Evolutionary conservation across 495 filamentous ascomycete genomes (phyloP).

Genomic region (Hyaloscypha variabilis): DNA sequence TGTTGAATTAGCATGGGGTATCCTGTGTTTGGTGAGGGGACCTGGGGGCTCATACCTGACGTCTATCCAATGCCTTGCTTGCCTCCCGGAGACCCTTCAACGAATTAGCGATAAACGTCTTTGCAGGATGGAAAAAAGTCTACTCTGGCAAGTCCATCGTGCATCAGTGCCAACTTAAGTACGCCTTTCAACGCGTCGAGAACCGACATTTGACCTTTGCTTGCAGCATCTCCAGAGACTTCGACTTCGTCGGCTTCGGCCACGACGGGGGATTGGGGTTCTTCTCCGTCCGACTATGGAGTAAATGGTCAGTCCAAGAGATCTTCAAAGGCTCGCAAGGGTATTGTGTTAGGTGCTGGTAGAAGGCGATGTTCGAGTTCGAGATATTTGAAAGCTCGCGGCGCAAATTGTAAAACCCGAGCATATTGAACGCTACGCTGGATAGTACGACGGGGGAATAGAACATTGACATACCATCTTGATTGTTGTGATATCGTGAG

Average conservation of each 20-base stretch:
- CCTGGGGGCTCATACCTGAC: too few relatives aligned
- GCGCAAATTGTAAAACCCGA: not conserved
- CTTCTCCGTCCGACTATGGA: conserved; percentile 66
- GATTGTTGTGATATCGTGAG: conserved; percentile 38
- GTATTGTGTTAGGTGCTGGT: not conserved
- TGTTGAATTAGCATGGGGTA: too few relatives aligned
- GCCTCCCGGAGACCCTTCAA: too few relatives aligned
- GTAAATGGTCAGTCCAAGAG: conserved; percentile 4
- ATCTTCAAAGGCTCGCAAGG: not conserved
- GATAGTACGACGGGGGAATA: not conserved
- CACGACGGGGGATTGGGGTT: conserved; percentile 63
- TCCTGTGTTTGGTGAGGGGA: too few relatives aligned
- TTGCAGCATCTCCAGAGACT: conserved; percentile 79
- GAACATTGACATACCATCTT: conserved; percentile 52
- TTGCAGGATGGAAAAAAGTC: too few relatives aligned
- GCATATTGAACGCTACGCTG: not conserved
- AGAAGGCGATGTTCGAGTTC: conserved; percentile 3
- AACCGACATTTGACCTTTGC: conserved; percentile 93
- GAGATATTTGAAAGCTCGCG: not conserved
- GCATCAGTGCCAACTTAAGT: conserved; percentile 96
- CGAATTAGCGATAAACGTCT: too few relatives aligned
- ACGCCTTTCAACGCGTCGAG: conserved; percentile 97
- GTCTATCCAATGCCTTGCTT: conserved; percentile 93
- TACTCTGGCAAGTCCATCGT: conserved; percentile 98
- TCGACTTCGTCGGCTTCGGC: conserved; percentile 86